phyloP scores from a whole-genome alignment of 495 filamentous ascomycete genomes.

The Jackrogersella minutella region DNA sequence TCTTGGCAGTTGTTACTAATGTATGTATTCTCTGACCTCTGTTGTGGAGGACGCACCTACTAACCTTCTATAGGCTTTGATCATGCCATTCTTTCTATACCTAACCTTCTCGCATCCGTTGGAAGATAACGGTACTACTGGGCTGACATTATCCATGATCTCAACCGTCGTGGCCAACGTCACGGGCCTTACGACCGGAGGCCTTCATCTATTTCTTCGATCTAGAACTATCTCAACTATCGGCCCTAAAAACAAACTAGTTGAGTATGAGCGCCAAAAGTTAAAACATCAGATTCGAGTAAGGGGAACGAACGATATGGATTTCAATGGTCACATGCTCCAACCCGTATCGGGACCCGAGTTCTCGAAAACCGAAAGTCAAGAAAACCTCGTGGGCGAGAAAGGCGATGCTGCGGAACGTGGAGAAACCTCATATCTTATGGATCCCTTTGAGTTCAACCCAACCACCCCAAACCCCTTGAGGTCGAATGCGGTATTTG shows the following conservation, averaged over 20 bases:
- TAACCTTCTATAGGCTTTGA: constrained; percentile 47
- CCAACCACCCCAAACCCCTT: constrained; percentile 42
- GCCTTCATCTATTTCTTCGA: constrained; percentile 59
- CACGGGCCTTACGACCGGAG: constrained; percentile 57
- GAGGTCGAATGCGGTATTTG: constrained; percentile 46
- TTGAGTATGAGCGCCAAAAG: constrained; percentile 51
- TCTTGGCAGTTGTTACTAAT: constrained; percentile 51
- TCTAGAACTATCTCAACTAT: constrained; percentile 53
- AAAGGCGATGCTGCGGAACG: constrained; percentile 35
- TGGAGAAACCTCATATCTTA: constrained; percentile 33
- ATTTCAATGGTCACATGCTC: constrained; percentile 47
- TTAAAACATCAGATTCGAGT: constrained; percentile 43
- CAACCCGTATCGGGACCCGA: constrained; percentile 39
- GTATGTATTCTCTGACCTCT: constrained; percentile 38
- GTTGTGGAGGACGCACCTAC: background rate
- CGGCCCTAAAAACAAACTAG: constrained; percentile 51
- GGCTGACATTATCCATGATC: constrained; percentile 54
- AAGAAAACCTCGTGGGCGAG: constrained; percentile 41
- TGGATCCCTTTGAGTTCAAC: constrained; percentile 10
- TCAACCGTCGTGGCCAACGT: constrained; percentile 58
- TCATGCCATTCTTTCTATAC: constrained; percentile 56
- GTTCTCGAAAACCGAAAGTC: constrained; percentile 47
- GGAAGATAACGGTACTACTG: constrained; percentile 30
- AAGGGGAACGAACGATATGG: constrained; percentile 31
- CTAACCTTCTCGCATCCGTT: constrained; percentile 43